These are phyloP conservation scores for Sclerotinia glacialis DNA, from an alignment of 2,329 filamentous ascomycete species.

Conservation along the genomic window DNA sequence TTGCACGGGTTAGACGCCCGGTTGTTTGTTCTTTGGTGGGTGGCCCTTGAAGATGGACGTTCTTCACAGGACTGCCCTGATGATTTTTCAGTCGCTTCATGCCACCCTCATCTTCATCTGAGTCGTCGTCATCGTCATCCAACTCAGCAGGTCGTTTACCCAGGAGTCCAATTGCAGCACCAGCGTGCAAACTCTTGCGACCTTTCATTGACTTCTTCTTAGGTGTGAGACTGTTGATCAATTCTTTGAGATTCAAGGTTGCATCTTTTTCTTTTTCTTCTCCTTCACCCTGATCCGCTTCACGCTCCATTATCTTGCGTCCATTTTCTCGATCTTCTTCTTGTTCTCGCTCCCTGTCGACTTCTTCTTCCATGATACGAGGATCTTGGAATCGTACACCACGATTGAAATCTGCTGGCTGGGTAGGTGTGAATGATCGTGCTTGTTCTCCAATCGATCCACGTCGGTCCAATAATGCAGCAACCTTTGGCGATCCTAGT, in stretches of 20 bases:
- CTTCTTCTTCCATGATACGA: constrained; percentile 57
- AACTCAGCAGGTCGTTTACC: constrained; percentile 73
- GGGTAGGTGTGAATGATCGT: constrained; percentile 58
- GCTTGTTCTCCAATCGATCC: constrained; percentile 68
- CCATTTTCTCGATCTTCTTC: constrained; percentile 61
- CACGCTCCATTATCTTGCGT: constrained; percentile 54
- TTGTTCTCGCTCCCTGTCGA: constrained; percentile 59
- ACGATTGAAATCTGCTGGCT: constrained; percentile 40
- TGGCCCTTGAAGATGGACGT: constrained; percentile 65
- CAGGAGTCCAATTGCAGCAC: constrained; percentile 68
- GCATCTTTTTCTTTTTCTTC: constrained; percentile 62
- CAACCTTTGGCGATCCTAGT: constrained; percentile 71
- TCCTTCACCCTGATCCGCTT: constrained; percentile 46
- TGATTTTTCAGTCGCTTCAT: constrained; percentile 70
- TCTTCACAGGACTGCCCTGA: constrained; percentile 75
- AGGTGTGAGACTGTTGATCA: constrained; percentile 75
- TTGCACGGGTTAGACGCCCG: constrained; percentile 55
- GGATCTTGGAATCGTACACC: constrained; percentile 66
- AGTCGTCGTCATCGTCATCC: constrained; percentile 59
- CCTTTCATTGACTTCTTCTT: constrained; percentile 66
- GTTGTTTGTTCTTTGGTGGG: constrained; percentile 64
- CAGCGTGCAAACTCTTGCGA: constrained; percentile 74
- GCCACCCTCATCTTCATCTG: constrained; percentile 58
- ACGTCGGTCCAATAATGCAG: constrained; percentile 68
- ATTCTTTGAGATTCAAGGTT: constrained; percentile 67